A percentile compares a stretch with the other conserved stretches of the same genome.
These are phyloP conservation scores for Scenedesmus sp. DNA, from an alignment of 163 green algal genomes.

Conservation along the genomic window DNA sequence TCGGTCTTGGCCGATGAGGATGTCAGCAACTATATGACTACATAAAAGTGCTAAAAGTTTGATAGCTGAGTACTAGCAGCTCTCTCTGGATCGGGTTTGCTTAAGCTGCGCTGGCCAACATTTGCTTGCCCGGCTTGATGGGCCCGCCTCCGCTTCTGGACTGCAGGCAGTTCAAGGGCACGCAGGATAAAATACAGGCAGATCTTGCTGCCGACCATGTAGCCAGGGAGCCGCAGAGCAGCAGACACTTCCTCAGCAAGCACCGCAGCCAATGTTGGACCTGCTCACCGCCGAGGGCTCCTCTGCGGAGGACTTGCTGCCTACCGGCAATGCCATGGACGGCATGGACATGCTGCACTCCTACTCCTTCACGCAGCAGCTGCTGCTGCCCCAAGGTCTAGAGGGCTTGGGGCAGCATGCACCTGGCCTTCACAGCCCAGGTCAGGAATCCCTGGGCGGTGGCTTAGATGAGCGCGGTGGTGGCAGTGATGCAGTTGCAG, in stretches of 20 bases:
- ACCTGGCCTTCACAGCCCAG: constrained; percentile 22
- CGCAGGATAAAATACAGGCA: background rate
- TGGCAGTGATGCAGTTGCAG: constrained; percentile 41
- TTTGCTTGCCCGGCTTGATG: background rate
- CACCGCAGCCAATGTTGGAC: constrained; percentile 37
- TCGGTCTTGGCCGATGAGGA: background rate
- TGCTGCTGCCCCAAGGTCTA: constrained; percentile 29
- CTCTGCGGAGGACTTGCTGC: constrained; percentile 28
- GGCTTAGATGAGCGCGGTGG: constrained; percentile 11
- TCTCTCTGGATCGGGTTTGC: background rate
- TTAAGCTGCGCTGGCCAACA: constrained; percentile 1
- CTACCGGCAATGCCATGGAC: constrained; percentile 2
- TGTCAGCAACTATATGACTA: background rate
- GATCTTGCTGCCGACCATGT: background rate
- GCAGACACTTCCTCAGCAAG: background rate
- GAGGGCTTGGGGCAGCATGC: constrained; percentile 7
- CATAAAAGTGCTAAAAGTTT: background rate
- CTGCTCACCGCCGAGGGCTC: constrained; percentile 27
- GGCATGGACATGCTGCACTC: constrained; percentile 37
- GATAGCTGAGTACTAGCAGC: background rate
- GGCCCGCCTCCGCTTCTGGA: background rate
- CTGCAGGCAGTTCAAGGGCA: background rate
- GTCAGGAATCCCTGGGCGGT: constrained; percentile 11
- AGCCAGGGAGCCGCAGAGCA: background rate
- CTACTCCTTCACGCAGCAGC: constrained; percentile 30